Base-by-base conservation (phyloP, 2,329 filamentous ascomycete genomes). In the Aurifilum marmelostoma region DNA sequence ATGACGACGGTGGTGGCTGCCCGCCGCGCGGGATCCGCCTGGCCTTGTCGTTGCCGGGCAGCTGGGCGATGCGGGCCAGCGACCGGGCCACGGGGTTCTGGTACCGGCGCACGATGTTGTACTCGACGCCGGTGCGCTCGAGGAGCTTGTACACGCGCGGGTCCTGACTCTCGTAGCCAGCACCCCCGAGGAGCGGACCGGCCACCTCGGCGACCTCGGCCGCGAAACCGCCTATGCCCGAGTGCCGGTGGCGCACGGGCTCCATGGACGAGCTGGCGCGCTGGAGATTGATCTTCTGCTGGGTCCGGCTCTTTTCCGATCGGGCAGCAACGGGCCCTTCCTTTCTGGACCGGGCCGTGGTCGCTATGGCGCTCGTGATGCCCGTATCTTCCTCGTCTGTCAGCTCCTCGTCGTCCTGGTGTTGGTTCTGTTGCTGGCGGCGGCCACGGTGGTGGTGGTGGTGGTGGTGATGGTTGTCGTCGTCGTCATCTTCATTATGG, bases 271-370 rank as follows among this genome's bases (percentile, higher is more conserved):
- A 92, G 75, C 89, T 91, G 39, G 90, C 91, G 50, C 91, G 86
- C 75, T 93, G 90, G 1, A 93, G 83, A 79, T 92, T 90, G 18
- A 93, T 82, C 75, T 93, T 93, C 77, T 93, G 90, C 78, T 93
- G 90, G 1, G 90, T 92, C 18, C 91, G 85, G 66, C 89, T 92
- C 72, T 87, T 84, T 69, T 88, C 85, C 1, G 84, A 83, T 0
- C 83, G 78, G 1, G 80, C 80, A 1, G 79, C 79, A 79, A 72
- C 80, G 78, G 73, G 74, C 76, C 77, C 75, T 81, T 81, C 34
- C 83, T 74, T 74, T 32, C 74, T 66, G 9, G 71, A 37, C 32
- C 71, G 74, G 11, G 69, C 62, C 27, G 72, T 68, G 24, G 71
- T 71, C 39, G 69, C 67, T 61, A 70, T 67, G 16, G 71, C 73